These are phyloP conservation scores for Gremmenia infestans DNA, from an alignment of 2,329 filamentous ascomycete genomes.

Conservation along the genomic window DNA sequence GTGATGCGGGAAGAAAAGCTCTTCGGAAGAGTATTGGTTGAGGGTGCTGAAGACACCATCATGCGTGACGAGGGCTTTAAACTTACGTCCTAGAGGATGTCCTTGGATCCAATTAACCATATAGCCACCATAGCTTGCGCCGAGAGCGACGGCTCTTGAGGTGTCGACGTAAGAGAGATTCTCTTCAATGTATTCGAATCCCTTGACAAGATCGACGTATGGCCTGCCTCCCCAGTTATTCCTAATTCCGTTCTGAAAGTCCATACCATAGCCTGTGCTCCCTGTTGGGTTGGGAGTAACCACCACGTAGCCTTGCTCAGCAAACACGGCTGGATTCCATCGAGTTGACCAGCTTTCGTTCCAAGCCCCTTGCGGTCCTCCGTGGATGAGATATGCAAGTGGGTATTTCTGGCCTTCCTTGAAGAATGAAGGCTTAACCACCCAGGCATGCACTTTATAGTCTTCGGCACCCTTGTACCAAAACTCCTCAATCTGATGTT, in stretches of 20 bases:
- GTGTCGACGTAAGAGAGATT: constrained; percentile 66
- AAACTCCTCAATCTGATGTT: constrained; percentile 60
- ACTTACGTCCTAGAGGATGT: constrained; percentile 72
- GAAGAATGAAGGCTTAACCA: constrained; percentile 61
- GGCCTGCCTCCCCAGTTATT: constrained; percentile 81
- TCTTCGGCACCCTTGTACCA: constrained; percentile 61
- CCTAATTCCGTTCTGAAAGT: constrained; percentile 69
- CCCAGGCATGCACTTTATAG: constrained; percentile 65
- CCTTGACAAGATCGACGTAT: constrained; percentile 75
- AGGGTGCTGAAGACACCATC: constrained; percentile 77
- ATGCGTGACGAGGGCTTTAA: constrained; percentile 84
- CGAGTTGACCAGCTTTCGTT: constrained; percentile 51
- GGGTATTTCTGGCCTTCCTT: constrained; percentile 67
- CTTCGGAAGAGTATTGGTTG: constrained; percentile 59
- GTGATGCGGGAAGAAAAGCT: constrained; percentile 66
- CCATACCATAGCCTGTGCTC: constrained; percentile 76
- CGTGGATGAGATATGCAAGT: constrained; percentile 74
- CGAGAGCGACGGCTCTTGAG: constrained; percentile 63
- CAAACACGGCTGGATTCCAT: constrained; percentile 83
- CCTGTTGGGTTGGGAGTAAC: constrained; percentile 80
- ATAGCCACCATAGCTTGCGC: constrained; percentile 70
- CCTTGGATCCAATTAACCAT: constrained; percentile 94
- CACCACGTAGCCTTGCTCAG: constrained; percentile 81
- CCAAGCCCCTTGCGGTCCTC: constrained; percentile 47
- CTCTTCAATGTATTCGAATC: constrained; percentile 67